phyloP scores from a whole-genome alignment of 2,329 filamentous ascomycete species.

The Diaporthe sp. region DNA sequence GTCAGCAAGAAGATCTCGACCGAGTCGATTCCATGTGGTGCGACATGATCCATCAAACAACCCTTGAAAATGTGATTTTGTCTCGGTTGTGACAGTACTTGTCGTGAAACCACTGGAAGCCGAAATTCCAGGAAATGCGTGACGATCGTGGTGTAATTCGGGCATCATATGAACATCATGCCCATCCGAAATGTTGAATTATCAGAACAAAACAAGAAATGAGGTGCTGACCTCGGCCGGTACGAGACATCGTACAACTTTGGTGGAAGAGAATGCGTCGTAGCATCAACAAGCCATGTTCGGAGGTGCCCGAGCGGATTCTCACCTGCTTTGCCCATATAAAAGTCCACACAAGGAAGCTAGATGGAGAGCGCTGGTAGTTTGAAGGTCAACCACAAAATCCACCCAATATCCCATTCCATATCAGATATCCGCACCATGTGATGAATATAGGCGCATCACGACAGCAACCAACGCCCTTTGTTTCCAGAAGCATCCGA shows the following conservation, averaged over 20 bases:
- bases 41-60: neutral
- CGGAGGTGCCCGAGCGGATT: neutral
- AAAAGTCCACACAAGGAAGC: neutral
- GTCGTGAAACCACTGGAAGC: neutral
- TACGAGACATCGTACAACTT: neutral
- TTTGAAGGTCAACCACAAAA: neutral
- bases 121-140: neutral
- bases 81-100: neutral
- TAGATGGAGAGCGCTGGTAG: too few relatives aligned
- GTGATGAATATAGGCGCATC: conserved; percentile 16
- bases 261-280: neutral
- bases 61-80: neutral
- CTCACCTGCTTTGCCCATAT: neutral
- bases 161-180: neutral
- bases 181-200: neutral
- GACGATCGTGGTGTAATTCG: neutral
- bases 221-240: neutral
- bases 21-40: neutral
- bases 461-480: neutral
- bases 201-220: neutral
- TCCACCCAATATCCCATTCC: neutral
- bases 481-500: neutral
- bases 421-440: neutral
- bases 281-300: neutral
- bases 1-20: neutral